Evolutionary conservation across 495 filamentous ascomycete genomes (phyloP).

Genomic region (Letharia columbiana): DNA sequence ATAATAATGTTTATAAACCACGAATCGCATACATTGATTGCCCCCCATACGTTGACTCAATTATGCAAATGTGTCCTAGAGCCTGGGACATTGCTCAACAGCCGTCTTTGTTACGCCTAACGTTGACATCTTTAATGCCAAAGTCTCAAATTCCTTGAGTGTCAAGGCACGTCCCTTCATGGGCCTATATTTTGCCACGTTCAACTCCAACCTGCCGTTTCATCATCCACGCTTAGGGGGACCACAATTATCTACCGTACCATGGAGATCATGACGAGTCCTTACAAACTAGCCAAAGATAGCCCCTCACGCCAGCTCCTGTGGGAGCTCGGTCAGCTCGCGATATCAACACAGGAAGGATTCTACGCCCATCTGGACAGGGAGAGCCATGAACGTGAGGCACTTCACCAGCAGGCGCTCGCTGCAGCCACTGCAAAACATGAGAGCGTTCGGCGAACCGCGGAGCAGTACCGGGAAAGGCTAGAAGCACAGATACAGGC

Average conservation of each 20-base stretch:
- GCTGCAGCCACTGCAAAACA: constrained; percentile 54
- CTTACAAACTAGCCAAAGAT: constrained; percentile 27
- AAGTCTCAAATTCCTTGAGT: not conserved
- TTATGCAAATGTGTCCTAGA: not conserved
- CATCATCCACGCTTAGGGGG: not conserved
- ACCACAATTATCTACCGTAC: not conserved
- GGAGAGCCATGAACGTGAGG: constrained; percentile 36
- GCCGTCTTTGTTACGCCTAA: not conserved
- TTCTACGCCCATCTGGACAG: constrained; percentile 42
- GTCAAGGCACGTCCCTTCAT: not conserved
- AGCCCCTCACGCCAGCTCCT: constrained; percentile 44
- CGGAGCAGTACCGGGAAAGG: constrained; percentile 40
- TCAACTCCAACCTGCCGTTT: not conserved
- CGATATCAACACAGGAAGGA: constrained; percentile 29
- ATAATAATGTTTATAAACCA: not conserved
- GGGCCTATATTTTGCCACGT: not conserved
- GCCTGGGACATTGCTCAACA: not conserved
- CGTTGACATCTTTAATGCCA: not conserved
- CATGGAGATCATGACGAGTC: constrained; percentile 22
- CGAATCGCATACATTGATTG: not conserved
- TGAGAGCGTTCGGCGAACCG: constrained; percentile 53
- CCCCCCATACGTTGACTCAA: not conserved
- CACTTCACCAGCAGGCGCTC: constrained; percentile 51
- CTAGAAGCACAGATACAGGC: constrained; percentile 29
- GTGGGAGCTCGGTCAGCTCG: constrained; percentile 34